These are phyloP conservation scores for Akanthomyces dipterigenus DNA, from an alignment of 2,329 filamentous ascomycete genomes.

Conservation along the genomic window DNA sequence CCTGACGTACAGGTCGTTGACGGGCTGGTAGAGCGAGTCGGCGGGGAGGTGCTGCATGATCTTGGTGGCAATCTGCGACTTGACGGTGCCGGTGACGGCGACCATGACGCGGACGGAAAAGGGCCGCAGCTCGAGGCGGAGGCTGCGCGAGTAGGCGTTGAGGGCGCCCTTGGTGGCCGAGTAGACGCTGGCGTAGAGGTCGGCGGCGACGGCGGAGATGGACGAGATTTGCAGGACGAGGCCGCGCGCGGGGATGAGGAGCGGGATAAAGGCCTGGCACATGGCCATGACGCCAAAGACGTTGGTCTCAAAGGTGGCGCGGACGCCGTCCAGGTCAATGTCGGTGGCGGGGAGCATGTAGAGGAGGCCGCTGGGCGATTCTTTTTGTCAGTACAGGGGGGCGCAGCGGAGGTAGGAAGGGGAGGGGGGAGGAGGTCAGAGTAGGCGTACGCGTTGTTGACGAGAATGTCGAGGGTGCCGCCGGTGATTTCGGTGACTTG, in stretches of 20 bases:
- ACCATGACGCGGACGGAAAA: constrained; percentile 52
- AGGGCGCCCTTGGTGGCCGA: constrained; percentile 51
- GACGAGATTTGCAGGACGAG: constrained; percentile 51
- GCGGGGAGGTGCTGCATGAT: constrained; percentile 34
- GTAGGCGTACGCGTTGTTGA: constrained; percentile 57
- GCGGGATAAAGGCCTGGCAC: constrained; percentile 41
- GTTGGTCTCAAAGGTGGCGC: constrained; percentile 49
- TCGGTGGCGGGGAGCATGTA: constrained; percentile 47
- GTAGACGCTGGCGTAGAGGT: constrained; percentile 48
- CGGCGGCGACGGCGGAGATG: constrained; percentile 42
- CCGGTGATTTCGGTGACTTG: constrained; percentile 42
- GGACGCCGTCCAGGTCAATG: constrained; percentile 45
- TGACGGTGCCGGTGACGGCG: constrained; percentile 47
- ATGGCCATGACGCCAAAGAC: constrained; percentile 53
- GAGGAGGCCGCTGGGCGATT: constrained; percentile 36
- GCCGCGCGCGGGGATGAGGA: constrained; percentile 43
- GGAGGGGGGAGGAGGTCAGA: constrained; percentile 13
- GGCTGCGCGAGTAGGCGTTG: constrained; percentile 43
- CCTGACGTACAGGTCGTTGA: constrained; percentile 38
- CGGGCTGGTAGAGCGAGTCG: constrained; percentile 40
- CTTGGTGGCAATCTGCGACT: constrained; percentile 41
- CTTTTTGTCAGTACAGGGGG: background rate
- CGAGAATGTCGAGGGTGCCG: constrained; percentile 49
- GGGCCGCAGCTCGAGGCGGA: constrained; percentile 47
- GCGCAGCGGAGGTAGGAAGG: too few relatives aligned